Base-by-base conservation (phyloP, 2,329 filamentous ascomycete species). In the Didymella sp. region DNA sequence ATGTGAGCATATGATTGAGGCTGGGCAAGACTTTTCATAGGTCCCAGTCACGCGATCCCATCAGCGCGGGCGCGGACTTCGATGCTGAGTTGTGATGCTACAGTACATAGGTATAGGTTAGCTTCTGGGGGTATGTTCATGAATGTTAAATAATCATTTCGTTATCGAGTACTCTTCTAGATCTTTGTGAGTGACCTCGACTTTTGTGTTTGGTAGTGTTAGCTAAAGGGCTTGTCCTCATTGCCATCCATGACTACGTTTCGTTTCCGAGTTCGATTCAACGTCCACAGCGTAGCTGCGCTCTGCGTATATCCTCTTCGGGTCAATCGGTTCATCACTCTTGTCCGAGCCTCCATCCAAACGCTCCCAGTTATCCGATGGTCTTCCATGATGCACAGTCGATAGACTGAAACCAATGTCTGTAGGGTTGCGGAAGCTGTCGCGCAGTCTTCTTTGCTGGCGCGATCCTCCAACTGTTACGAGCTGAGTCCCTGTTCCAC, bases 291-390 rank as follows among this genome's bases (percentile, higher is more conserved):
- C 60, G 27, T 62, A 62, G 19, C 53, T 58, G 25, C 54, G 55
- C 30, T 62, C 61, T 8, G 59, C 50, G 11, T 63, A 58, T 22
- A 61, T 56, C 6, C 48, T 56, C 28, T 62, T 64, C 1, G 58
- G 49, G 4, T 60, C 45, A 21, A 63, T 58, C 6, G 58, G 56
- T 5, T 50, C 52, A 31, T 57, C 51, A 27, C 59, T 64, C 27
- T 54, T 59, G 30, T 67, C 62, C 8, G 60, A 65, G 3, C 53
- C 54, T 2, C 62, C 62, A 35, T 68, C 63, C 17, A 68, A 41
- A n/a, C 52, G 38, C 48, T 68, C 60, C 63, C 65, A 68, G 1
- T 57, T 48, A 24, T 67, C 63, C 4, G 61, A 57, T 9, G 48
- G 35, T 24, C 59, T 47, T 28, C 59, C 59, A 41, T 59, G 53